Percentiles rank a stretch among this genome's conserved stretches.
Evolutionary conservation across 1,139 yeast species (phyloP).

Genomic region (Taphrina populina): DNA sequence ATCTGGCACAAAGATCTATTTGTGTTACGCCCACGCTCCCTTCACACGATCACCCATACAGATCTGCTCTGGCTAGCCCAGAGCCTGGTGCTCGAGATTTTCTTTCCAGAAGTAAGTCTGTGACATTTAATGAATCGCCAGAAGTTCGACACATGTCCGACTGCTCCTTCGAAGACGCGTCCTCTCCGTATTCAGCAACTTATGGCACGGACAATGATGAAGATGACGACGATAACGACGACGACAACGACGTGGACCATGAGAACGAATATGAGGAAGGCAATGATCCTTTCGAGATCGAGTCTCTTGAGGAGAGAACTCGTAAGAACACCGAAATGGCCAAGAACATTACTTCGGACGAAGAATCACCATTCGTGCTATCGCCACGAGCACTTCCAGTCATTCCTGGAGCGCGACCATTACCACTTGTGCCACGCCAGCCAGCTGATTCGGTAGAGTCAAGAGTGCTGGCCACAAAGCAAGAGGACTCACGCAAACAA

Average conservation of each 20-base stretch:
- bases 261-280: not conserved
- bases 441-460: conserved; percentile 11
- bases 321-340: not conserved
- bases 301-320: too few relatives aligned
- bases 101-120: conserved; percentile 23
- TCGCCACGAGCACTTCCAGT: conserved; percentile 8
- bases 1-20: too few relatives aligned
- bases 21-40: not conserved
- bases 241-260: not conserved
- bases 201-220: conserved; percentile 1
- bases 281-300: too few relatives aligned
- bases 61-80: conserved; percentile 24
- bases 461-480: conserved; percentile 14
- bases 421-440: conserved; percentile 13
- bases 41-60: conserved; percentile 8
- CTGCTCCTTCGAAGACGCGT: conserved; percentile 20
- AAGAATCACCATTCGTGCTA: not conserved
- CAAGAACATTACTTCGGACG: not conserved
- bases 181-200: conserved; percentile 17
- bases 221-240: conserved; percentile 2
- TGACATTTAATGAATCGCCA: conserved; percentile 27
- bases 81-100: not conserved
- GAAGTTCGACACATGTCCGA: conserved; percentile 32
- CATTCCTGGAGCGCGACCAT: conserved; percentile 18
- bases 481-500: conserved; percentile 12